A percentile compares a stretch with the other conserved stretches of the same genome.
Evolutionary conservation across 805 yeast species (phyloP).

Genomic region (Grigorovia transvaalensis): DNA sequence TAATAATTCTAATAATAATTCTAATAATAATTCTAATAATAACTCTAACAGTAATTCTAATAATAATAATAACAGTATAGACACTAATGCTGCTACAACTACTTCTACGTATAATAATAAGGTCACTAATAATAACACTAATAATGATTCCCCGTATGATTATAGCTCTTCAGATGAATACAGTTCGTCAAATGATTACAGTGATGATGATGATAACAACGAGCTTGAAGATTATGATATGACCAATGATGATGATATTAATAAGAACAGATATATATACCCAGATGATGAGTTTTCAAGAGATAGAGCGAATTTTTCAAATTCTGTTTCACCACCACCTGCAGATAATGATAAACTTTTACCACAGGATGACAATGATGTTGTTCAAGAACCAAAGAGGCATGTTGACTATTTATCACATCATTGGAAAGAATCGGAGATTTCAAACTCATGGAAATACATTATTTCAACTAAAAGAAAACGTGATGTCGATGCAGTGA

Average conservation of each 20-base stretch:
- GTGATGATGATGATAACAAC: not conserved
- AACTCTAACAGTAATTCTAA: no score
- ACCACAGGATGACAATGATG: conserved; percentile 80
- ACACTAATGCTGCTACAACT: not conserved
- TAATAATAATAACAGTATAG: no score
- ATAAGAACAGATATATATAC: conserved; percentile 1
- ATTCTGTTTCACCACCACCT: conserved; percentile 30
- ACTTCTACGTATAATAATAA: not conserved
- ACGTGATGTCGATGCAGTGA: conserved; percentile 53
- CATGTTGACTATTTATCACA: conserved; percentile 95
- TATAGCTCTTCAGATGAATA: not conserved
- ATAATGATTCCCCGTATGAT: not conserved
- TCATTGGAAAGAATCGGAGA: conserved; percentile 90
- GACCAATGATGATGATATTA: conserved; percentile 4
- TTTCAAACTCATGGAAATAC: conserved; percentile 92
- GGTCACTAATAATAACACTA: not conserved
- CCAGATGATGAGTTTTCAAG: not conserved
- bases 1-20: no score
- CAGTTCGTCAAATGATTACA: not conserved
- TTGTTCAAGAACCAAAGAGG: conserved; percentile 68
- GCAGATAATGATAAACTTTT: conserved; percentile 21
- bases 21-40: no score
- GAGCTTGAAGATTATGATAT: conserved; percentile 9
- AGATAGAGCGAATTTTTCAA: conserved; percentile 6
- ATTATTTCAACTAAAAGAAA: conserved; percentile 65